phyloP scores from a whole-genome alignment of 2,329 filamentous ascomycete species.

The Tolypocladium sp. region DNA sequence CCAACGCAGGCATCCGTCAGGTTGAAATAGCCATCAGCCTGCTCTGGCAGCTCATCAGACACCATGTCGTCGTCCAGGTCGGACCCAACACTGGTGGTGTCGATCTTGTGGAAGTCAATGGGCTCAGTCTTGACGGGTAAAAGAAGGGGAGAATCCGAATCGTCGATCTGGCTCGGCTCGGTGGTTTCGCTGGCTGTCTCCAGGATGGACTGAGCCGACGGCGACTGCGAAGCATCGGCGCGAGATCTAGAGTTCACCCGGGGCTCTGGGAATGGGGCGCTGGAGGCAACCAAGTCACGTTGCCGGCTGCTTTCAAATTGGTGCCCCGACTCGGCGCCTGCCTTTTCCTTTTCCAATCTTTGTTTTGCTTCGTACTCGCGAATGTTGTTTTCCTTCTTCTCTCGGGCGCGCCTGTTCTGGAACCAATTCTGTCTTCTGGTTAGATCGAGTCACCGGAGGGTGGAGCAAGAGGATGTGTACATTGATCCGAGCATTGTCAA shows the following conservation, averaged over 20 bases:
- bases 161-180: conserved; percentile 14
- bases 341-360: conserved; percentile 23
- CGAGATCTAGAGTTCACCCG: conserved; percentile 7
- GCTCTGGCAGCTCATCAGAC: conserved; percentile 5
- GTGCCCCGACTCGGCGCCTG: conserved; percentile 10
- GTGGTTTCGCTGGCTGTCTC: conserved; percentile 15
- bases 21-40: conserved; percentile 9
- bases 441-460: conserved; percentile 8
- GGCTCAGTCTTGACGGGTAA: conserved; percentile 1
- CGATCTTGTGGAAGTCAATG: not conserved
- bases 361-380: conserved; percentile 30
- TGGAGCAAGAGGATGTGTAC: conserved; percentile 27
- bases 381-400: conserved; percentile 53
- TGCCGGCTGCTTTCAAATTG: conserved; percentile 21
- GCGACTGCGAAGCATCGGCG: conserved; percentile 7
- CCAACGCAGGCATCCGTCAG: conserved; percentile 6
- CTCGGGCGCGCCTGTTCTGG: conserved; percentile 56
- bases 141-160: conserved; percentile 12
- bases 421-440: conserved; percentile 54
- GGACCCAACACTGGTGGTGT: not conserved
- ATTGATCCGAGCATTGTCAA: conserved; percentile 57
- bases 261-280: conserved; percentile 27
- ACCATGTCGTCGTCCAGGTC: conserved; percentile 6
- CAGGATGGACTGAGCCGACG: conserved; percentile 8
- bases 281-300: conserved; percentile 29